Base-by-base conservation (phyloP, 2,329 filamentous ascomycete species). In the Arachnopeziza araneosa region DNA sequence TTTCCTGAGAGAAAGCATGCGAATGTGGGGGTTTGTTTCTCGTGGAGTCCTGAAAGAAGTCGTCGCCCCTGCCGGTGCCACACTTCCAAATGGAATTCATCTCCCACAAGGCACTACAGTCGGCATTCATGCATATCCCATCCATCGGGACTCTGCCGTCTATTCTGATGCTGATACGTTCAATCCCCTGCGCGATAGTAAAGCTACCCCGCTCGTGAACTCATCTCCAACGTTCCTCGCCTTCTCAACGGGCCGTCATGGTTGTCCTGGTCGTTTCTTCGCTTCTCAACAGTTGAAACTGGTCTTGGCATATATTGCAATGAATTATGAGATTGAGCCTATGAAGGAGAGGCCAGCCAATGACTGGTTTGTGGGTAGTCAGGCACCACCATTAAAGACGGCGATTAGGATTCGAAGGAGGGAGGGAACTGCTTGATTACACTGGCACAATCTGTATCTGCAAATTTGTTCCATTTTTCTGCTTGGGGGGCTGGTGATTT, bases 21-120 rank as follows among this genome's bases (percentile, higher is more conserved):
- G 78, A 1, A 53, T 75, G 2, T 59, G 76, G 24, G 68, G 73
- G 0, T 69, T 72, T 49, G 64, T 64, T 44, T 66, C 61, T 26
- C 64, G 70, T 2, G 64, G 64, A 14, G 55, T 71, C 8, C 54
- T 69, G 44, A 71, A 71, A 49, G 68, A 66, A 54, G 71, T 73
- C 4, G 55, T 71, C 23, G 63, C 58, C 1, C 63, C 69, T 19
- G 59, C 81, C 67, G 83, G 82, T 19, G 79, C 83, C 54, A 74
- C 76, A 60, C 68, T 76, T 6, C 75, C 75, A 0, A 61, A 70
- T 1, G 75, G 75, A 44, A 67, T 68, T 24, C 56, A 65, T 9
- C 63, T 76, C 51, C 72, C 74, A 0, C 52, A 50, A 32, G 75
- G 75, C 23, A 71, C 71, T 12, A 75, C 74, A 60, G 70, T 77